Base-by-base conservation (phyloP, 2,329 filamentous ascomycete genomes). In the Penicillium sp. region DNA sequence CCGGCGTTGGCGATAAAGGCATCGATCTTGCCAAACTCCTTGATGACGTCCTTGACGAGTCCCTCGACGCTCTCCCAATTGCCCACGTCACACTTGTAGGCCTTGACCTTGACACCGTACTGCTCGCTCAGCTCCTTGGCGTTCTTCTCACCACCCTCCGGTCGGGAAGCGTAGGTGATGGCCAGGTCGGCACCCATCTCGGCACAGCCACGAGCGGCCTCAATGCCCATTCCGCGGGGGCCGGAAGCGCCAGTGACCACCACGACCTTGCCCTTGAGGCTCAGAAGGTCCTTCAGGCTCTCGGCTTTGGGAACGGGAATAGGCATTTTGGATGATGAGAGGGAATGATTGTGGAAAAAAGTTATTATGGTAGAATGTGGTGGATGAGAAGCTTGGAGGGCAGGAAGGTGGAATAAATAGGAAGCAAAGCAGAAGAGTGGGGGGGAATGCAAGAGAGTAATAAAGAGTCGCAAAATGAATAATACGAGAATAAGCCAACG, bases 1-100 rank as follows among this genome's bases (percentile, higher is more conserved):
- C 89, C 89, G 22, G 89, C 89, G 76, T 89, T 89, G 77, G 87
- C 87, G 66, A 89, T 84, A 77, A 89, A 88, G 69, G 83, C 84
- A 70, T 89, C 86, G 70, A 89, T 84, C 78, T 87, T 83, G 76
- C 86, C 86, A 68, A 93, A 93, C 72, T 93, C 90, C 67, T 81
- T 79, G 73, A 88, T 80, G 56, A 89, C 85, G 46, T 85, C 80
- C 65, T 80, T 75, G 69, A 89, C 85, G 58, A 88, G 78, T 75
- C 82, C 76, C 73, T 85, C 77, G 60, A 85, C 84, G 69, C 79
- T 81, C 60, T 81, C 79, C 79, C 83, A 87, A 76, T 80, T 79
- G 73, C 82, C 79, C 65, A 89, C 81, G 71, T 87, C 78, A 78
- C 82, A 84, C 80, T 89, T 87, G 84, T 89, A 89, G 62, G 87